Base-by-base conservation (phyloP, 352 stramenopile species). In the Phytophthora boehmeriae region DNA sequence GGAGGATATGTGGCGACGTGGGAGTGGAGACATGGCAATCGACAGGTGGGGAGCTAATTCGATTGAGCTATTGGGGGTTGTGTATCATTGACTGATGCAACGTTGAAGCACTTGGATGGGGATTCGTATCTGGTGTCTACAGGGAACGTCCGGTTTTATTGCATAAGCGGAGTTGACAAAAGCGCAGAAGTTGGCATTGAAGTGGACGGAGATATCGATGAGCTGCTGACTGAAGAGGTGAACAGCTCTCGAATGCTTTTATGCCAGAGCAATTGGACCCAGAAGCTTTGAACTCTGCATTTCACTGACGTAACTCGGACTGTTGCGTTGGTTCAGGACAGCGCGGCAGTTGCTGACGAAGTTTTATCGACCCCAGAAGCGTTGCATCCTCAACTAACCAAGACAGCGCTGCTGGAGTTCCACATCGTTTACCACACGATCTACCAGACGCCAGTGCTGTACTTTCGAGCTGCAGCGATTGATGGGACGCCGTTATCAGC, bases 341-440 rank as follows among this genome's bases (percentile, higher is more conserved):
- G 11, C 23, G 46, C 43, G 10, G n/a, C 44, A 22, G 28, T 53
- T 16, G 63, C 67, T 2, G 27, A 67, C n/a, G 38, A 63, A 20
- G 14, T 5, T 0, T 8, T 52, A 22, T 41, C 38, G 25, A 39
- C 6, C 13, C 3, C 8, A 25, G 23, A 23, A 8, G 34, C 43
- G 25, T 20, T 49, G 23, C 39, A 56, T 39, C 1, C 20, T n/a
- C 13, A 56, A 4, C 17, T 23, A 36, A 44, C 25, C 30, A 62
- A 78, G 25, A 75, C 57, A 8, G 64, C 78, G n/a, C 25, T 92
- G 17, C 68, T 85, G 39, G 83, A 93, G 34, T 91, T 91, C 63
- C 86, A 95, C 69, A 86, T 95, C 48, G 83, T 92, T 25, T 95
- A 81, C 61, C 86, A 92, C 63, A 71, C 67, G 8, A 84, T 88